These are phyloP conservation scores for Aspergillus fumigatus DNA, from an alignment of 2,329 filamentous ascomycete genomes.

Conservation along the genomic window DNA sequence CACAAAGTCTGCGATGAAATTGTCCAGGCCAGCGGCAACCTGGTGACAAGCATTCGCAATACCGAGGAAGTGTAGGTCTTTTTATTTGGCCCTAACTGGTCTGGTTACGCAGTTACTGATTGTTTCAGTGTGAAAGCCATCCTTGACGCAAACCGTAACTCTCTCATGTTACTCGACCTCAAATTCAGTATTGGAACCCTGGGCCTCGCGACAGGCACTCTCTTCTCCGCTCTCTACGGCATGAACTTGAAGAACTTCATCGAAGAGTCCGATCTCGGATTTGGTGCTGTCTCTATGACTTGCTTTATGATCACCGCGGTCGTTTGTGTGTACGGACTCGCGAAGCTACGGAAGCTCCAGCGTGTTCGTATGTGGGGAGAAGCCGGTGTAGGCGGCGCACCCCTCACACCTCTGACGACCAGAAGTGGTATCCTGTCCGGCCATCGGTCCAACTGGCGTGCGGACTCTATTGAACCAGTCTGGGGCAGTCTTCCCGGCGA, in stretches of 20 bases:
- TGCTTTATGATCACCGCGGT: conserved; percentile 69
- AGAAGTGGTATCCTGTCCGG: conserved; percentile 18
- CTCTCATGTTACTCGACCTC: conserved; percentile 93
- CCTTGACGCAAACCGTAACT: conserved; percentile 94
- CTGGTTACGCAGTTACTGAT: conserved; percentile 14
- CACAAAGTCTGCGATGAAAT: conserved; percentile 98
- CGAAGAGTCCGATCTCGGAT: conserved; percentile 86
- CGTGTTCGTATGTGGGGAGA: conserved; percentile 80
- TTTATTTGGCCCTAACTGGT: neutral
- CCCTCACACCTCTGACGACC: conserved; percentile 24
- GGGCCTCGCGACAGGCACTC: conserved; percentile 89
- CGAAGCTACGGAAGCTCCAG: conserved; percentile 79
- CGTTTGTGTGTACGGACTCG: conserved; percentile 78
- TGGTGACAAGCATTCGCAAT: conserved; percentile 92
- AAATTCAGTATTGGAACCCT: conserved; percentile 95
- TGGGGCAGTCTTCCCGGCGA: conserved; percentile 38
- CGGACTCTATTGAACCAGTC: conserved; percentile 41
- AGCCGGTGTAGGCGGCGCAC: conserved; percentile 36
- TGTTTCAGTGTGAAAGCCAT: conserved; percentile 78
- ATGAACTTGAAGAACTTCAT: conserved; percentile 99
- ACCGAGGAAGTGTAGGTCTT: conserved; percentile 88
- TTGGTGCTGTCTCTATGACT: conserved; percentile 66
- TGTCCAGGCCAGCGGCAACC: conserved; percentile 86
- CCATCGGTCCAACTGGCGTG: conserved; percentile 39
- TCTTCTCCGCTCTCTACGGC: conserved; percentile 96